Percentiles rank a stretch among this genome's conserved stretches.
Evolutionary conservation across 345 rosid species (phyloP).

Genomic region (Raphanus raphanistrum): DNA sequence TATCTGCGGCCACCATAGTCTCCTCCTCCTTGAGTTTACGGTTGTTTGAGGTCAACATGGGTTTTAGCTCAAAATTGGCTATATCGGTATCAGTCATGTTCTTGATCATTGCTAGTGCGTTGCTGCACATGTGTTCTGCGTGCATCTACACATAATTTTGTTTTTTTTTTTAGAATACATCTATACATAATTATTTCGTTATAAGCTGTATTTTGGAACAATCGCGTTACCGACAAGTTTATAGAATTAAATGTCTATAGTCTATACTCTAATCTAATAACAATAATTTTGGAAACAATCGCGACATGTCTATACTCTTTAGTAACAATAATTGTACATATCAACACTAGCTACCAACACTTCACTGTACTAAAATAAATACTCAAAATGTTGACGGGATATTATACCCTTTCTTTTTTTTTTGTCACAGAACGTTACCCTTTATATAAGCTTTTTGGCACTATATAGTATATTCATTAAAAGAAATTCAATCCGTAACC

Average conservation of each 20-base stretch:
- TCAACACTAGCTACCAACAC: constrained; percentile 18
- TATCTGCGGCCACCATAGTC: constrained; percentile 9
- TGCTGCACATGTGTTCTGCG: constrained; percentile 63
- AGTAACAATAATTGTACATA: constrained; percentile 10
- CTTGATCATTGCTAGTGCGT: constrained; percentile 65
- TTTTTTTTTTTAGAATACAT: no score
- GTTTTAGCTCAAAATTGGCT: constrained; percentile 40
- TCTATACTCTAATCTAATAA: no score
- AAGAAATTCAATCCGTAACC: not conserved
- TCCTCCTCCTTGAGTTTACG: constrained; percentile 53
- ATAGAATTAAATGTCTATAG: constrained; percentile 6
- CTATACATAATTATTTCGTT: no score
- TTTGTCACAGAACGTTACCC: no score
- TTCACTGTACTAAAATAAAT: not conserved
- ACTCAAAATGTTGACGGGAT: constrained; percentile 7
- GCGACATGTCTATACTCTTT: no score
- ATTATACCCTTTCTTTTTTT: no score
- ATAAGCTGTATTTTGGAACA: not conserved
- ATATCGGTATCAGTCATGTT: constrained; percentile 67
- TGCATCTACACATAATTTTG: constrained; percentile 28
- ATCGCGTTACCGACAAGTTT: not conserved
- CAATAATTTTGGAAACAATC: no score
- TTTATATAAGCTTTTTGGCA: not conserved
- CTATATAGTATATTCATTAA: not conserved
- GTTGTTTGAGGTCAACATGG: constrained; percentile 17